A percentile compares a stretch with the other conserved stretches of the same genome.
Conservation (phyloP, 129 eudicot genomes). For the Smallanthus sonchifolius region DNA sequence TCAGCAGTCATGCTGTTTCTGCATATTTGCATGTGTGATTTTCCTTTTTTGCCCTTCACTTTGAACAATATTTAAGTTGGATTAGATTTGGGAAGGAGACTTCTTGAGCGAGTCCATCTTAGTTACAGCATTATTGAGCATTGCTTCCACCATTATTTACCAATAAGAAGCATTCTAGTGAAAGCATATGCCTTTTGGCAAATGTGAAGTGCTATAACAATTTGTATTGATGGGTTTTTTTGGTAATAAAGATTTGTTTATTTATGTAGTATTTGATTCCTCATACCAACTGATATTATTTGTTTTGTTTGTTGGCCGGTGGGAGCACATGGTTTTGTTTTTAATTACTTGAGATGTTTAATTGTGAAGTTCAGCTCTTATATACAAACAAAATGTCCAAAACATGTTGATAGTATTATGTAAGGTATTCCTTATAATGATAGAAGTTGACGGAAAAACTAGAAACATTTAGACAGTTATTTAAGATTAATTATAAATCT, state of each 20-base stretch:
- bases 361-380: too few species aligned
- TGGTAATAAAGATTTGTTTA: conserved; percentile 24
- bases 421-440: too few species aligned
- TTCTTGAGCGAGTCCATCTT: neutral
- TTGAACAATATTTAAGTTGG: conserved; percentile 13
- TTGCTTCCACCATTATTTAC: conserved; percentile 10
- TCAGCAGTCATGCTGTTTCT: conserved; percentile 23
- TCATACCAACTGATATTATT: neutral
- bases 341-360: too few species aligned
- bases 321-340: too few species aligned
- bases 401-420: too few species aligned
- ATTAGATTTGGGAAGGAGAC: neutral
- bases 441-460: neutral
- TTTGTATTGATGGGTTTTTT: conserved; percentile 12
- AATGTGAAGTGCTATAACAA: conserved; percentile 13
- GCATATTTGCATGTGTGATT: conserved; percentile 33
- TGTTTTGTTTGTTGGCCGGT: too few species aligned
- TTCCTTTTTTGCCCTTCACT: neutral
- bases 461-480: neutral
- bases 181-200: conserved; percentile 3
- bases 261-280: neutral
- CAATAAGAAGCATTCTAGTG: conserved; percentile 26
- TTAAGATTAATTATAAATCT: neutral
- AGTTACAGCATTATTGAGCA: neutral
- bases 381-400: too few species aligned